Evolutionary conservation across 116 monocot species (phyloP), one percentile per base, ranked within the genome.

Genomic region (Phalaenopsis hybrid): DNA sequence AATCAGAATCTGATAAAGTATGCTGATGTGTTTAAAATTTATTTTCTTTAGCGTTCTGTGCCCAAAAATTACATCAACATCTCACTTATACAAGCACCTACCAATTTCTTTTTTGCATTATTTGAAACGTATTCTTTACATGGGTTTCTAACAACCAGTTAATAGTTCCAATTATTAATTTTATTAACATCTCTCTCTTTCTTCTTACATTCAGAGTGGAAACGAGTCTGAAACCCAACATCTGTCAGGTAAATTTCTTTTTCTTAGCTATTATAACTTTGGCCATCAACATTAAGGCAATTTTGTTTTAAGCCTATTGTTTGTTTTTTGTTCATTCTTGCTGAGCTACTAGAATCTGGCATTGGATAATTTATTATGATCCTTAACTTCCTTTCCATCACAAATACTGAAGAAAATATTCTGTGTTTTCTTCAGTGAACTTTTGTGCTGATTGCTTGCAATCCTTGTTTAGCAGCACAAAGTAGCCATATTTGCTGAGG

Each of bases 211-310:
- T 68, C 81, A 87, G 88, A 67, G 12, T 12, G 76, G 75, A 75
- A 82, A 81, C 81, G 65, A 68, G n/a, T 1, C 18, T 81, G 77
- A 58, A 43, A 80, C 78, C 49, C 61, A 50, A 6, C 57, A 83
- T 78, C 44, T 78, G 72, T 50, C 80, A 87, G 91, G 91, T 91
- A 88, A 23, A 21, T 68, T 23, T 68, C 3, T 68, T 68, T 25
- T 4, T 21, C 25, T 68, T 28, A 6, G 8, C 28, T 68, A 21
- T 68, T 68, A 68, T 28, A 23, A 25, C 25, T 68, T 68, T 6
- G 8, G 67, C 20, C 8, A 23, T 23, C n/a, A 68, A 20, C 58
- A 4, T 8, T n/a, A 68, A 68, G 20, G 0, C 20, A 58, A 12
- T 58, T 58, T 28, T 58, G 9, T 58, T 58, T 3, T 16, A 16